A percentile compares a stretch with the other conserved stretches of the same genome.
These are phyloP conservation scores for Hypoxylon cercidicola DNA, from an alignment of 495 filamentous ascomycete genomes.

Conservation along the genomic window DNA sequence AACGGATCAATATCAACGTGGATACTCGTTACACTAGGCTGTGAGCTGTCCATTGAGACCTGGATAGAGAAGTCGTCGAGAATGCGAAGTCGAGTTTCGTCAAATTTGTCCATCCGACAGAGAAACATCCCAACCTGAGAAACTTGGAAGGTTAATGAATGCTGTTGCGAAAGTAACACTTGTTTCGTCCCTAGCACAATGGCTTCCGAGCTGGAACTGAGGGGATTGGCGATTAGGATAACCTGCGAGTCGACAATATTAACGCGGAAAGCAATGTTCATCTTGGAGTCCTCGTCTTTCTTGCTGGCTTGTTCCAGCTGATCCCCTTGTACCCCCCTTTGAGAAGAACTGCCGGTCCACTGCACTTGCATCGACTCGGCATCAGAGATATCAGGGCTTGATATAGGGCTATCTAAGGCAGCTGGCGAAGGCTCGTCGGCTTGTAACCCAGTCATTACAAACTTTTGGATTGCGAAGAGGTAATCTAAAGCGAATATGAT, in stretches of 20 bases:
- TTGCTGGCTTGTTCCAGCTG: conserved; percentile 17
- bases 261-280: conserved; percentile 87
- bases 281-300: conserved; percentile 56
- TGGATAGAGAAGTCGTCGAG: conserved; percentile 95
- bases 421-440: conserved; percentile 65
- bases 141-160: conserved; percentile 91
- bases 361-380: conserved; percentile 59
- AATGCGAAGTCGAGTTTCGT: conserved; percentile 85
- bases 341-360: conserved; percentile 44
- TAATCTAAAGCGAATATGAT: conserved; percentile 97
- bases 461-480: conserved; percentile 86
- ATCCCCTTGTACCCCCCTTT: conserved; percentile 26
- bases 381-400: conserved; percentile 70
- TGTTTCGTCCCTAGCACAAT: conserved; percentile 96
- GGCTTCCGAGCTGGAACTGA: conserved; percentile 88
- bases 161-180: conserved; percentile 89
- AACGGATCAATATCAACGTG: conserved; percentile 89
- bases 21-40: conserved; percentile 77
- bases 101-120: conserved; percentile 97
- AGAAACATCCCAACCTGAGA: conserved; percentile 97
- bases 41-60: conserved; percentile 85
- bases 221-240: conserved; percentile 93
- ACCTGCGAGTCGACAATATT: conserved; percentile 96
- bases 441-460: conserved; percentile 74
- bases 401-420: conserved; percentile 64